These are phyloP conservation scores for Sambucus nigra DNA, from an alignment of 129 eudicot genomes.

Conservation along the genomic window DNA sequence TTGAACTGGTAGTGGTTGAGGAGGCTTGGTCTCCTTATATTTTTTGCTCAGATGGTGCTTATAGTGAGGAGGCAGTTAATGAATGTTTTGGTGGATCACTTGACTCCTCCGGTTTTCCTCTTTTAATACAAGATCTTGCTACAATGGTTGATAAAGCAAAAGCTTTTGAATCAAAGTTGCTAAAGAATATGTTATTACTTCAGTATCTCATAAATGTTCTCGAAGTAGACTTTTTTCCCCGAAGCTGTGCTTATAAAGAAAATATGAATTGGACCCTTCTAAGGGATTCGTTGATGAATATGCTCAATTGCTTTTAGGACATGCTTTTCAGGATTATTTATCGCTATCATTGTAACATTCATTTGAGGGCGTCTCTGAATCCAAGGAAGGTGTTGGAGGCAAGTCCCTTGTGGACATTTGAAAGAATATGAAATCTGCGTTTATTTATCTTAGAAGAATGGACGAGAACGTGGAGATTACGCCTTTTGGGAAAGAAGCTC, in stretches of 20 bases:
- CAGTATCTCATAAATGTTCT: too few species aligned
- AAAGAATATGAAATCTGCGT: slow-evolving; percentile 51
- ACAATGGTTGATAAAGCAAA: slow-evolving; percentile 26
- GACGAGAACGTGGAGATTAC: slow-evolving; percentile 41
- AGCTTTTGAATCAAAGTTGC: slow-evolving; percentile 25
- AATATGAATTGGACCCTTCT: too few species aligned
- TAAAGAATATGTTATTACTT: too few species aligned
- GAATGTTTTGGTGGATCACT: slow-evolving; percentile 27
- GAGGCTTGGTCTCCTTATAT: slow-evolving; percentile 93
- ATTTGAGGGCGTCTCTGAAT: slow-evolving; percentile 24
- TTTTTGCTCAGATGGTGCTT: slow-evolving; percentile 34
- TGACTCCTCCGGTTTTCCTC: slow-evolving; percentile 52
- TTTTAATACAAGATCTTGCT: slow-evolving; percentile 48
- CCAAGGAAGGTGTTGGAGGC: slow-evolving; percentile 25
- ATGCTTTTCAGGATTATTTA: slow-evolving; percentile 90
- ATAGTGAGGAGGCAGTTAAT: slow-evolving; percentile 23
- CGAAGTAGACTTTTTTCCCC: too few species aligned
- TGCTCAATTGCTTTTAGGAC: slow-evolving; percentile 64
- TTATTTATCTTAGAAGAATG: slow-evolving; percentile 46
- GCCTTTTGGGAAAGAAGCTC: slow-evolving; percentile 62
- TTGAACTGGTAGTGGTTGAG: slow-evolving; percentile 49
- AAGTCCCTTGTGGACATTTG: slow-evolving; percentile 45
- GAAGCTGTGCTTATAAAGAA: too few species aligned
- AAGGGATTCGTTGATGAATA: too few species aligned
- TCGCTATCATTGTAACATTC: slow-evolving; percentile 27